Base-by-base conservation (phyloP, 2,329 filamentous ascomycete species). In the Penicillium sp. region DNA sequence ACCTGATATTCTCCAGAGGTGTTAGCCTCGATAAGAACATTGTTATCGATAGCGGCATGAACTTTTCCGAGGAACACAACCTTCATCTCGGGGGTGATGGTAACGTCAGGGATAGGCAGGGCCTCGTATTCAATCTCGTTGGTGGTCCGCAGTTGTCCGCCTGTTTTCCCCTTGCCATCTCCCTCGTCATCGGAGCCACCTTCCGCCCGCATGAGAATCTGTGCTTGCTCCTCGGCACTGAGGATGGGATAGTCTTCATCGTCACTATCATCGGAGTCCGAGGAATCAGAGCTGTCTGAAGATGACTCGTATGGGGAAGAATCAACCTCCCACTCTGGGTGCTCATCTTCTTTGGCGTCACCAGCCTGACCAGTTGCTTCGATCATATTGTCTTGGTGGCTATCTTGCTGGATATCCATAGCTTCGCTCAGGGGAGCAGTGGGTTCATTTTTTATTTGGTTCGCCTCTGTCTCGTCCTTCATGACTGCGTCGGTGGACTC, bases 251-350 rank as follows among this genome's bases (percentile, higher is more conserved):
- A 91, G 31, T 84, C 84, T 59, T 81, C 81, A 37, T 81, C 79
- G 37, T 71, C 70, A 43, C 70, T 72, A 53, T 86, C 86, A 53
- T 84, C 83, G 2, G 82, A 84, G n/a, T 82, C 84, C 60, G 87
- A 84, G 2, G 85, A 86, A n/a, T 82, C 83, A 25, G 83, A 83
- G 63, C 86, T 82, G 50, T 78, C 78, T 25, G 76, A 77, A 13
- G 78, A 90, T 6, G 88, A 90, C 68, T 87, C 85, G 69, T 89
- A 89, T 0, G 89, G 89, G 0, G 88, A 90, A 1, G 89, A 92
- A 68, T 93, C 90, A 8, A 82, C 78, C 70, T 96, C 91, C 90
- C 91, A 97, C 73, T 97, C 93, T 3, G 89, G 87, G 45, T 89
- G 80, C 53, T 80, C 75, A 46, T 80, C 77, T 33, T 74, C 77